A percentile compares a stretch with the other conserved stretches of the same genome.
These are phyloP conservation scores for Entophlyctis helioformis DNA, from an alignment of 192 early-diverging fungal species.

Conservation along the genomic window DNA sequence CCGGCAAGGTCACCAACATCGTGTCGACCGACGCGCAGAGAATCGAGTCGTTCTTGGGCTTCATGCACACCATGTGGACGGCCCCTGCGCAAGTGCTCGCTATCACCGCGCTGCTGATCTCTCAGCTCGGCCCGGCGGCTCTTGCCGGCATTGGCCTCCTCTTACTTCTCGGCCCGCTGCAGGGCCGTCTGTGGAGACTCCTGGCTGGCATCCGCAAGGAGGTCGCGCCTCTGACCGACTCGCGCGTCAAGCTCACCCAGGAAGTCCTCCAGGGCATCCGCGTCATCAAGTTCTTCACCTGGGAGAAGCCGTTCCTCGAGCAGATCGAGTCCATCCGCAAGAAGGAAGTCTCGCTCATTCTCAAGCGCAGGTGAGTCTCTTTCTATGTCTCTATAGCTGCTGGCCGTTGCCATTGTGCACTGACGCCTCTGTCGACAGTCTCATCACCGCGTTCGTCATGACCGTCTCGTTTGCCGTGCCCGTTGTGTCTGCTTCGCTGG, in stretches of 20 bases:
- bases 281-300: constrained; percentile 65
- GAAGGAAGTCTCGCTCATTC: constrained; percentile 23
- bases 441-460: constrained; percentile 25
- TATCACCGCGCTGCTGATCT: constrained; percentile 26
- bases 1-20: constrained; percentile 52
- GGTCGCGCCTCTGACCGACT: constrained; percentile 54
- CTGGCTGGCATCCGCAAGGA: constrained; percentile 22
- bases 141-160: constrained; percentile 36
- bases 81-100: constrained; percentile 26
- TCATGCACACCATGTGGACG: constrained; percentile 24
- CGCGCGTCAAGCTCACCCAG: constrained; percentile 57
- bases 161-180: constrained; percentile 25
- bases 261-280: constrained; percentile 62
- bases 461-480: constrained; percentile 37
- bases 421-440: neutral
- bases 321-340: constrained; percentile 43
- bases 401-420: neutral
- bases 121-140: constrained; percentile 25
- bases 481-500: constrained; percentile 19
- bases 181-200: constrained; percentile 19
- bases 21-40: constrained; percentile 47
- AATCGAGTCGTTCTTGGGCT: constrained; percentile 37
- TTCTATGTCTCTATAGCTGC: neutral
- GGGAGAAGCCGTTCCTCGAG: constrained; percentile 52
- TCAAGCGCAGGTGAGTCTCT: constrained; percentile 5